Evolutionary conservation across 164 flowering plant species (phyloP).

Genomic region (Litsea cubeba): DNA sequence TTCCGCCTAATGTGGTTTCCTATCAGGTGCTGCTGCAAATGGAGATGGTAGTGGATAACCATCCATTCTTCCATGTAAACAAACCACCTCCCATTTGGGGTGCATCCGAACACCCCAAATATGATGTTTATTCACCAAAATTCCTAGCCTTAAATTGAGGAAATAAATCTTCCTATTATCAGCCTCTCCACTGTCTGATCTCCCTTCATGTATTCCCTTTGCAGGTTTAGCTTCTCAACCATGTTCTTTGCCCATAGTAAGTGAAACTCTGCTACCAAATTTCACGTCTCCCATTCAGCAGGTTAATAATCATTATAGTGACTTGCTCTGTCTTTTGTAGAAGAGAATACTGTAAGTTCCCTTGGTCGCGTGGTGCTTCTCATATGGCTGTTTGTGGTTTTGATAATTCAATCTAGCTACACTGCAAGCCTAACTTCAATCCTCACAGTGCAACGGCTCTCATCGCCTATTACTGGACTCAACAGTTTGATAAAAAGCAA

Average conservation of each 20-base stretch:
- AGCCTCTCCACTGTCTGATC: conserved; percentile 1
- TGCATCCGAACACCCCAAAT: neutral
- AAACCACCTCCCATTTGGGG: neutral
- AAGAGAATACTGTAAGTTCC: conserved; percentile 33
- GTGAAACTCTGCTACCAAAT: conserved; percentile 24
- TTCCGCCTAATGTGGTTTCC: neutral
- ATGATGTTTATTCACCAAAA: neutral
- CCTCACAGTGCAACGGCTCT: conserved; percentile 36
- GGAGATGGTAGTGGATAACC: neutral
- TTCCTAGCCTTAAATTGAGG: neutral
- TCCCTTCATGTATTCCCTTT: conserved; percentile 11
- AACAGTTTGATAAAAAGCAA: conserved; percentile 35
- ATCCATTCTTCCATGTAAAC: neutral
- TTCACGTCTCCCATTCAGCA: neutral
- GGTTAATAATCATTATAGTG: neutral
- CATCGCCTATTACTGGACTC: conserved; percentile 48
- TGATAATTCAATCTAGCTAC: conserved; percentile 37
- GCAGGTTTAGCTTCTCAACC: conserved; percentile 90
- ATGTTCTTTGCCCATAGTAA: conserved; percentile 70
- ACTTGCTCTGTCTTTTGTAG: conserved; percentile 16
- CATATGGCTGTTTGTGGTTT: conserved; percentile 39
- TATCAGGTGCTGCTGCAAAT: neutral
- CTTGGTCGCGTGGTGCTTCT: conserved; percentile 31
- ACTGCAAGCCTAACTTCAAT: conserved; percentile 43
- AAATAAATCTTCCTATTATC: neutral